phyloP scores from a whole-genome alignment of 257 asterid genomes.

The Plantago ovata region DNA sequence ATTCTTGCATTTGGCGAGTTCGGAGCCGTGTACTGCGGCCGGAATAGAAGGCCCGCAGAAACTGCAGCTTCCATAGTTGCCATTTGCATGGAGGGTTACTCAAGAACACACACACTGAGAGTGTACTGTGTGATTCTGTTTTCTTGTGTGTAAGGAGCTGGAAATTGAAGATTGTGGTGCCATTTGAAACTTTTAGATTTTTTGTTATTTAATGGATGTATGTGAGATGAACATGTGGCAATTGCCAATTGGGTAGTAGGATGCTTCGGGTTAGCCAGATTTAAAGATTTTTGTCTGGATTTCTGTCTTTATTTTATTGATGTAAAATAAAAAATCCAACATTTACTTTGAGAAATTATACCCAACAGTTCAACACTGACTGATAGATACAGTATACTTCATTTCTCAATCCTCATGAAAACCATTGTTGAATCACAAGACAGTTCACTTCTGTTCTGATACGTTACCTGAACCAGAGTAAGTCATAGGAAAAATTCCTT shows the following conservation, averaged over 20 bases:
- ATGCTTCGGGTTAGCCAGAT: background rate
- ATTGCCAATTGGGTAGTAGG: conserved; percentile 9
- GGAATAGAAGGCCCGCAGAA: conserved; percentile 28
- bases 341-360: no score
- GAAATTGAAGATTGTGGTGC: background rate
- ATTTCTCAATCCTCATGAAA: no score
- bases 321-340: background rate
- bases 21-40: conserved; percentile 15
- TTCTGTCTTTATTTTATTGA: background rate
- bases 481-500: no score
- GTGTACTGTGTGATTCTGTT: conserved; percentile 6
- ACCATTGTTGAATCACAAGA: no score
- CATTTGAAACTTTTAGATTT: conserved; percentile 8
- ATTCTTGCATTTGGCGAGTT: conserved; percentile 1
- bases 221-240: conserved; percentile 20
- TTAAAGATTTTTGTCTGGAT: background rate
- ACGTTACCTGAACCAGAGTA: no score
- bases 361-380: no score
- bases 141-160: background rate
- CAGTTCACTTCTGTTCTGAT: no score
- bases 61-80: conserved; percentile 29
- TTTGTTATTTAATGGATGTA: conserved; percentile 11
- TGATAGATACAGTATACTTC: no score
- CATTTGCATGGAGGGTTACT: conserved; percentile 18
- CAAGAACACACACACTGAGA: conserved; percentile 7